phyloP scores from a whole-genome alignment of 805 yeast genomes.

The Candida vartiovaarae region DNA sequence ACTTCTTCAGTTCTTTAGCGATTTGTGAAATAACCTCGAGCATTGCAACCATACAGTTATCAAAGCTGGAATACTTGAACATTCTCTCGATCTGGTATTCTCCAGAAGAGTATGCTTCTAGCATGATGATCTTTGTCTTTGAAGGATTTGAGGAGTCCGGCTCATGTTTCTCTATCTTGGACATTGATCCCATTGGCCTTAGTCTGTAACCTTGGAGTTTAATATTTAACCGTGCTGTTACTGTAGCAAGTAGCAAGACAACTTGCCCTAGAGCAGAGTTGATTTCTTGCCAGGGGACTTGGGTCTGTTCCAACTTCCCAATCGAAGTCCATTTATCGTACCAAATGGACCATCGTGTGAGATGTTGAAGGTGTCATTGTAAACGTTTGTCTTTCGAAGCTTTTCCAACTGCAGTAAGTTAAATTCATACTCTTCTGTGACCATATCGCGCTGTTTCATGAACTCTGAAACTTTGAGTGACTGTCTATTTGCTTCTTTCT shows the following conservation, averaged over 20 bases:
- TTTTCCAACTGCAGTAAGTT: slow-evolving; percentile 62
- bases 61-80: slow-evolving; percentile 70
- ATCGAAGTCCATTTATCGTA: slow-evolving; percentile 74
- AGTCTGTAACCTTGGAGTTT: slow-evolving; percentile 53
- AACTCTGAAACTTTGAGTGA: slow-evolving; percentile 47
- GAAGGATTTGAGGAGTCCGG: slow-evolving; percentile 28
- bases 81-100: slow-evolving; percentile 66
- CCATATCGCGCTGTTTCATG: slow-evolving; percentile 49
- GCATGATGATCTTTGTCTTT: slow-evolving; percentile 29
- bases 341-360: slow-evolving; percentile 83
- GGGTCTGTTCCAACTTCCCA: slow-evolving; percentile 60
- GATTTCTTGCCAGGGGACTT: slow-evolving; percentile 84
- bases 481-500: slow-evolving; percentile 44
- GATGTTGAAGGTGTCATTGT: slow-evolving; percentile 74
- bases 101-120: slow-evolving; percentile 53
- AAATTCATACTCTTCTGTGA: slow-evolving; percentile 54
- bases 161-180: slow-evolving; percentile 58
- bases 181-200: slow-evolving; percentile 79
- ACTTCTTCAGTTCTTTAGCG: slow-evolving; percentile 27
- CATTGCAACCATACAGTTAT: slow-evolving; percentile 74
- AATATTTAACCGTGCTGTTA: slow-evolving; percentile 49
- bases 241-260: slow-evolving; percentile 58
- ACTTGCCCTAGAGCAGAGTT: slow-evolving; percentile 90
- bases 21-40: slow-evolving; percentile 45
- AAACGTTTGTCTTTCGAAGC: slow-evolving; percentile 71